A percentile compares a stretch with the other conserved stretches of the same genome.
phyloP scores from a whole-genome alignment of 2,329 filamentous ascomycete species.

The Phialophora chinensis region DNA sequence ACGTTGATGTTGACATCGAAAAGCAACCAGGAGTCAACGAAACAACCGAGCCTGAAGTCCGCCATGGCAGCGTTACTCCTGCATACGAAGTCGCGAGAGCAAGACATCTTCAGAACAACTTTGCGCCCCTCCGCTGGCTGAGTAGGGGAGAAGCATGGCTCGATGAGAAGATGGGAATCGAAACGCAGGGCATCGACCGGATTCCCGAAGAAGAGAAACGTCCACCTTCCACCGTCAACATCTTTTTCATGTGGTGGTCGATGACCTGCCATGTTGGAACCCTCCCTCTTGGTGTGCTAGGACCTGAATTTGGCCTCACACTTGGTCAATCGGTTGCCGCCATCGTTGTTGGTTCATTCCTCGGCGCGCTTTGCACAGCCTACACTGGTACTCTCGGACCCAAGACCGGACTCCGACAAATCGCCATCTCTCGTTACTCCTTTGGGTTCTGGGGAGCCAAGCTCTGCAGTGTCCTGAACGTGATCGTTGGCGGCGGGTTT shows the following conservation, averaged over 20 bases:
- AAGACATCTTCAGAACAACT: constrained; percentile 31
- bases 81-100: constrained; percentile 33
- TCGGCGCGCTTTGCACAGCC: constrained; percentile 50
- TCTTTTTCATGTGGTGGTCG: constrained; percentile 55
- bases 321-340: constrained; percentile 52
- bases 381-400: constrained; percentile 53
- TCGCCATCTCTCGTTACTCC: constrained; percentile 42
- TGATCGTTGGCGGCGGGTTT: constrained; percentile 42
- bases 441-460: constrained; percentile 45
- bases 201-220: constrained; percentile 53
- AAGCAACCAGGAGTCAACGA: constrained; percentile 19
- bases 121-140: constrained; percentile 34
- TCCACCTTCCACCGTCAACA: constrained; percentile 50
- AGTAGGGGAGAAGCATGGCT: constrained; percentile 48
- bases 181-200: constrained; percentile 56
- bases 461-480: constrained; percentile 42
- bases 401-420: constrained; percentile 45
- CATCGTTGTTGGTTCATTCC: constrained; percentile 49
- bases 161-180: constrained; percentile 54
- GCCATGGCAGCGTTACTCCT: constrained; percentile 33
- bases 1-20: constrained; percentile 29
- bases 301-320: constrained; percentile 56
- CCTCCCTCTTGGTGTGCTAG: constrained; percentile 51
- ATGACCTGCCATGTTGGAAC: constrained; percentile 51
- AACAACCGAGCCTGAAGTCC: constrained; percentile 16